Percentiles rank a stretch among this genome's conserved stretches.
Conservation (phyloP, 495 filamentous ascomycete species). For the Neurospora pannonica region DNA sequence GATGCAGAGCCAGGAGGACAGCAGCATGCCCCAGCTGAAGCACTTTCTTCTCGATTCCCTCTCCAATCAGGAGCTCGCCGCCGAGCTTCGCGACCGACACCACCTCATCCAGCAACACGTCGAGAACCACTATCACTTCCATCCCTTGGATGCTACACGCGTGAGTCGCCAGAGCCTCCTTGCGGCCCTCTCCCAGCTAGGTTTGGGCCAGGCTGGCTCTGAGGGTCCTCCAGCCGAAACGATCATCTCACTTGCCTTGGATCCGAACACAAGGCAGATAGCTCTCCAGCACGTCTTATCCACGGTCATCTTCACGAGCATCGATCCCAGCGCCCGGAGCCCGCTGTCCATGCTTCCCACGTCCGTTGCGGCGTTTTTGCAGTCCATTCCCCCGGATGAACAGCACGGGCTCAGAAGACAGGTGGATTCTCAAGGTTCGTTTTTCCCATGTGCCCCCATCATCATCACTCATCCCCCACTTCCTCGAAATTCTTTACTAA, state of each 20-base stretch:
- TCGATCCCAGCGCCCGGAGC: slow-evolving; percentile 15
- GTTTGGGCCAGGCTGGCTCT: slow-evolving; percentile 10
- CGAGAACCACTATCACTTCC: slow-evolving; percentile 24
- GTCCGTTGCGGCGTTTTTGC: slow-evolving; percentile 19
- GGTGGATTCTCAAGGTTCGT: slow-evolving; percentile 3
- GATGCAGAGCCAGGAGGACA: background rate
- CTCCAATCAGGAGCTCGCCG: slow-evolving; percentile 18
- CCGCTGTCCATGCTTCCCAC: slow-evolving; percentile 24
- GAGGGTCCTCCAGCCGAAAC: slow-evolving; percentile 3
- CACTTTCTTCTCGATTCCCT: slow-evolving; percentile 23
- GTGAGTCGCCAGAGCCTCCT: slow-evolving; percentile 9
- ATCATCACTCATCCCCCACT: background rate
- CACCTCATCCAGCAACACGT: slow-evolving; percentile 25
- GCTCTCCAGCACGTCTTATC: slow-evolving; percentile 27
- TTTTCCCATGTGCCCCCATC: background rate
- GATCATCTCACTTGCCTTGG: slow-evolving; percentile 17
- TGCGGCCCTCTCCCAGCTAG: slow-evolving; percentile 15
- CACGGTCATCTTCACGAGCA: slow-evolving; percentile 21
- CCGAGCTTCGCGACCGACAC: slow-evolving; percentile 19
- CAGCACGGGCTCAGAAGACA: slow-evolving; percentile 5
- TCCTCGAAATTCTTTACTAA: background rate
- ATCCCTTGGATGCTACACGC: slow-evolving; percentile 11
- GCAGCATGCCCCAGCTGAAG: slow-evolving; percentile 7
- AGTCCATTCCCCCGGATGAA: slow-evolving; percentile 17
- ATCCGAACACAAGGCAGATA: slow-evolving; percentile 16